Evolutionary conservation across 495 filamentous ascomycete genomes (phyloP).

Genomic region (Diplogelasinospora grovesii): DNA sequence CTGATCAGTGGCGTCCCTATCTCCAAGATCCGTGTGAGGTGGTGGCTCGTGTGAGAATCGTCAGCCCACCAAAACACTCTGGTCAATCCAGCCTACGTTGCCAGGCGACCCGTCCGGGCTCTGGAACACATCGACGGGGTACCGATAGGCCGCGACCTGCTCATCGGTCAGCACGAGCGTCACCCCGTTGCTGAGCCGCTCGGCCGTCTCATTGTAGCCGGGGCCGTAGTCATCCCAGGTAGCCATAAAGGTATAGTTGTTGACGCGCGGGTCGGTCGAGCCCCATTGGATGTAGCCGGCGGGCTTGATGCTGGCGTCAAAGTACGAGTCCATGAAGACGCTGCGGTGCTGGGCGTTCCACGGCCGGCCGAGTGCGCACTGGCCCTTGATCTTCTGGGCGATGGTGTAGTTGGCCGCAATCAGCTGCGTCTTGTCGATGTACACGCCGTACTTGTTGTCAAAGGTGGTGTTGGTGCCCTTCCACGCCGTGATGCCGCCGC

Average conservation of each 20-base stretch:
- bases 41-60: too few species aligned
- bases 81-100: constrained; percentile 51
- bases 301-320: constrained; percentile 45
- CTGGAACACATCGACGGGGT: constrained; percentile 49
- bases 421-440: constrained; percentile 48
- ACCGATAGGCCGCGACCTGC: constrained; percentile 37
- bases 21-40: neutral
- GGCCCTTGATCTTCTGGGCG: constrained; percentile 46
- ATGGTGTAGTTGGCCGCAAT: constrained; percentile 7
- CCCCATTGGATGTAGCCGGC: constrained; percentile 52
- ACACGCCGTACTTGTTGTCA: constrained; percentile 56
- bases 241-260: constrained; percentile 45
- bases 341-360: too few species aligned
- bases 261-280: constrained; percentile 30
- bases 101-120: too few species aligned
- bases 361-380: constrained; percentile 52
- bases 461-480: constrained; percentile 60
- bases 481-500: constrained; percentile 60
- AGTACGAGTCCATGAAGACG: constrained; percentile 45
- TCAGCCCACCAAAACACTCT: constrained; percentile 10
- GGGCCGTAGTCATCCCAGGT: constrained; percentile 50
- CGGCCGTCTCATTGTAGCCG: constrained; percentile 46
- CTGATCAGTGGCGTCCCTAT: neutral
- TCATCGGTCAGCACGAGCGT: constrained; percentile 35
- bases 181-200: constrained; percentile 34